Conservation (phyloP, 768 basidiomycete genomes). For the Mycena venus region DNA sequence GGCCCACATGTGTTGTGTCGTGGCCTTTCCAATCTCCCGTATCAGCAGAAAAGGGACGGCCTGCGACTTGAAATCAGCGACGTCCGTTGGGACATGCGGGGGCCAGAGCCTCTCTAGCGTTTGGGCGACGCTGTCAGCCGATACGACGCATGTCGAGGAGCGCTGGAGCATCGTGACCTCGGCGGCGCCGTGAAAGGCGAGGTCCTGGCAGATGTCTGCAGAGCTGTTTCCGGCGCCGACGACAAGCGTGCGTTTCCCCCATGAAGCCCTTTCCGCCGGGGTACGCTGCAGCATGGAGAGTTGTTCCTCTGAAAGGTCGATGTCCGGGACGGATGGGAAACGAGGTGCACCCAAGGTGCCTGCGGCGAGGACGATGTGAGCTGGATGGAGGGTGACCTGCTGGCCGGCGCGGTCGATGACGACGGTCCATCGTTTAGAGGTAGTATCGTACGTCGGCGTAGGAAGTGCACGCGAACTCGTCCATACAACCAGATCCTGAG, state of each 20-base stretch:
- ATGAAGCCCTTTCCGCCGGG: constrained; percentile 41
- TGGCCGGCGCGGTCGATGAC: constrained; percentile 45
- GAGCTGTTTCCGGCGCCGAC: too few species aligned
- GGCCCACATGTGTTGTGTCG: constrained; percentile 18
- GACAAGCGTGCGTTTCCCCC: constrained; percentile 52
- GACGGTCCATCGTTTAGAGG: constrained; percentile 48
- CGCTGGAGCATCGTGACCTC: constrained; percentile 59
- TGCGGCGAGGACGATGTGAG: constrained; percentile 56
- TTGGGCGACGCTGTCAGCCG: background rate
- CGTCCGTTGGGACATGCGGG: constrained; percentile 34
- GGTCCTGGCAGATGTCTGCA: constrained; percentile 55
- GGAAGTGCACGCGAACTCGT: constrained; percentile 48
- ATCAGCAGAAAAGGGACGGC: constrained; percentile 3
- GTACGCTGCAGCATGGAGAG: constrained; percentile 48
- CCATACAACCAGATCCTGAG: constrained; percentile 60
- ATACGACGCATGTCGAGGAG: constrained; percentile 51
- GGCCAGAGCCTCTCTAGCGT: constrained; percentile 24
- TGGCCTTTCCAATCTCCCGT: constrained; percentile 6
- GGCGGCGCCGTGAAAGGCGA: constrained; percentile 44
- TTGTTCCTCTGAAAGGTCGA: constrained; percentile 47
- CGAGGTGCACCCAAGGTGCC: constrained; percentile 51
- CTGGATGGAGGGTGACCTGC: constrained; percentile 47
- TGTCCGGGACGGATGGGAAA: constrained; percentile 43
- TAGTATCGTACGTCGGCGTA: constrained; percentile 48
- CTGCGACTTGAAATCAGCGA: constrained; percentile 38